These are phyloP conservation scores for Colletotrichum sojae DNA, from an alignment of 2,329 filamentous ascomycete genomes.

Conservation along the genomic window DNA sequence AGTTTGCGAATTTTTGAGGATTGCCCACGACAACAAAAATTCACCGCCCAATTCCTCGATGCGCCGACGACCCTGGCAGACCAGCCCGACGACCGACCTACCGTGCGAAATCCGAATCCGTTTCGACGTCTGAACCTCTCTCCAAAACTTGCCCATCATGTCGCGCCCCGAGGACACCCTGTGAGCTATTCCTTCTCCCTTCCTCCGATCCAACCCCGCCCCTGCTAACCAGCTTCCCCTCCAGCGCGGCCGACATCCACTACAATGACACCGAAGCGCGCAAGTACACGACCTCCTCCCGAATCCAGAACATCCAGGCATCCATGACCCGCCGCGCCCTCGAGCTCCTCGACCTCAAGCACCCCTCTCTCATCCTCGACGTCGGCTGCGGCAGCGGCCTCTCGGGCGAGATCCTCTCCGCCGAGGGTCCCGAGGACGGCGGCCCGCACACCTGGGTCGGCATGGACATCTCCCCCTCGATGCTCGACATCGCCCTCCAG, in stretches of 20 bases:
- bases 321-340: constrained; percentile 95
- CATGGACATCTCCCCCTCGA: constrained; percentile 95
- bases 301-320: constrained; percentile 95
- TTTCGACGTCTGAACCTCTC: background rate
- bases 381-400: constrained; percentile 97
- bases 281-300: constrained; percentile 97
- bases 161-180: constrained; percentile 97
- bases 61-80: constrained; percentile 25
- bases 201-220: constrained; percentile 6
- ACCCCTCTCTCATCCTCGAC: constrained; percentile 91
- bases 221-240: constrained; percentile 19
- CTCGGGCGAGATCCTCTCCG: constrained; percentile 91
- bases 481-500: constrained; percentile 95
- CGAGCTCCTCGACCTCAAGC: constrained; percentile 85
- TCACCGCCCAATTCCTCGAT: constrained; percentile 31
- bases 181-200: constrained; percentile 63
- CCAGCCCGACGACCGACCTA: background rate
- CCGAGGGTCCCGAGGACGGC: constrained; percentile 76
- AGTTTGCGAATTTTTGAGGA: constrained; percentile 38
- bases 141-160: constrained; percentile 70
- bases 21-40: constrained; percentile 36
- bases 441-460: constrained; percentile 97
- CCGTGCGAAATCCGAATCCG: background rate
- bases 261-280: constrained; percentile 96
- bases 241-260: constrained; percentile 93